phyloP scores from a whole-genome alignment of 345 rosid genomes.

The Populus deltoides region DNA sequence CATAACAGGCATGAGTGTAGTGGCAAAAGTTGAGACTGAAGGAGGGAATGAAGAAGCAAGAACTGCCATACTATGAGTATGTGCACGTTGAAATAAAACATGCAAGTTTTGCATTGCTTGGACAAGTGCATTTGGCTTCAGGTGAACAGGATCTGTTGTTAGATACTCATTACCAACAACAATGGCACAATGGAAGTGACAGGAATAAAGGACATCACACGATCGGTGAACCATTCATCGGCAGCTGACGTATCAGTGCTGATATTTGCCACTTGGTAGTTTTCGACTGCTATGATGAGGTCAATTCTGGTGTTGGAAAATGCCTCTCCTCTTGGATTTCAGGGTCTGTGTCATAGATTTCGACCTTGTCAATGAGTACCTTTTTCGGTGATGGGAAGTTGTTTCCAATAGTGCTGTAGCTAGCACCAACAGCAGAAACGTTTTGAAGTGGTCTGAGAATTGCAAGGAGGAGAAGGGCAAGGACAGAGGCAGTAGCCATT shows the following conservation, averaged over 20 bases:
- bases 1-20: constrained; percentile 47
- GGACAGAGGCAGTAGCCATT: constrained; percentile 16
- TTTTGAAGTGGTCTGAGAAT: constrained; percentile 1
- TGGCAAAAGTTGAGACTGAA: constrained; percentile 48
- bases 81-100: constrained; percentile 44
- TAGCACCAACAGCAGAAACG: constrained; percentile 46
- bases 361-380: constrained; percentile 61
- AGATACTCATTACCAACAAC: constrained; percentile 61
- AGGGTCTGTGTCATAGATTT: constrained; percentile 62
- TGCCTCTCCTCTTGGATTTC: constrained; percentile 49
- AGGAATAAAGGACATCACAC: constrained; percentile 55
- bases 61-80: constrained; percentile 68
- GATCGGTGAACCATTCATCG: constrained; percentile 48
- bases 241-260: constrained; percentile 44
- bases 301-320: constrained; percentile 66
- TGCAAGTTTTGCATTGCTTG: constrained; percentile 62
- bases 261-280: constrained; percentile 46
- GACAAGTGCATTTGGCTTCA: constrained; percentile 42
- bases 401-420: constrained; percentile 65
- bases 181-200: constrained; percentile 52
- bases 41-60: constrained; percentile 65
- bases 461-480: constrained; percentile 11
- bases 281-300: constrained; percentile 56
- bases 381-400: constrained; percentile 60
- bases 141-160: constrained; percentile 37